Evolutionary conservation across 2,329 filamentous ascomycete species (phyloP).

Genomic region (Trichoderma sp.): DNA sequence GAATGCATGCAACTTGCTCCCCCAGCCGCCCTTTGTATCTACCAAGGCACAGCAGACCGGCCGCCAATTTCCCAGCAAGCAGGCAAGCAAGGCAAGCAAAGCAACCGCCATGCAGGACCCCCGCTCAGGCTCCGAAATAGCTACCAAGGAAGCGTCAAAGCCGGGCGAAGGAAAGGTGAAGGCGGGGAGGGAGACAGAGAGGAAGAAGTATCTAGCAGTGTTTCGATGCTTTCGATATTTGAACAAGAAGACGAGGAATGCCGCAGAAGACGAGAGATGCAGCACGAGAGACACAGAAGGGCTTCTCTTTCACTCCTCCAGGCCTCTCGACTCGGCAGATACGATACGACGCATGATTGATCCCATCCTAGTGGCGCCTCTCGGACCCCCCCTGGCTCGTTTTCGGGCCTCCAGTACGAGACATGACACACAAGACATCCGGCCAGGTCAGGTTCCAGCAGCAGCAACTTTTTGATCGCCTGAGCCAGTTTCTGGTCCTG

Average conservation of each 20-base stretch:
- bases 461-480: conserved; percentile 13
- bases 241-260: background rate
- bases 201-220: background rate
- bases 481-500: conserved; percentile 15
- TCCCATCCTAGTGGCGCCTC: background rate
- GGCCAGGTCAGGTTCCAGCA: conserved; percentile 21
- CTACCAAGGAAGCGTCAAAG: background rate
- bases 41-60: background rate
- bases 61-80: background rate
- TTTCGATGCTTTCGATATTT: background rate
- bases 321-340: background rate
- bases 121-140: conserved; percentile 20
- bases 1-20: background rate
- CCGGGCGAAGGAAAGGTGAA: no score
- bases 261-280: no score
- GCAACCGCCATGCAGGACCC: background rate
- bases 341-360: no score
- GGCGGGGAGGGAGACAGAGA: background rate
- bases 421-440: conserved; percentile 19
- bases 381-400: conserved; percentile 9
- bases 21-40: background rate
- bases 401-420: conserved; percentile 12
- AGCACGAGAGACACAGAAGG: background rate
- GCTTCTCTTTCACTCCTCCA: background rate
- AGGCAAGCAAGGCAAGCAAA: background rate